Base-by-base conservation (phyloP, 1,284 basidiomycete species). In the Microbotryum intermedium region DNA sequence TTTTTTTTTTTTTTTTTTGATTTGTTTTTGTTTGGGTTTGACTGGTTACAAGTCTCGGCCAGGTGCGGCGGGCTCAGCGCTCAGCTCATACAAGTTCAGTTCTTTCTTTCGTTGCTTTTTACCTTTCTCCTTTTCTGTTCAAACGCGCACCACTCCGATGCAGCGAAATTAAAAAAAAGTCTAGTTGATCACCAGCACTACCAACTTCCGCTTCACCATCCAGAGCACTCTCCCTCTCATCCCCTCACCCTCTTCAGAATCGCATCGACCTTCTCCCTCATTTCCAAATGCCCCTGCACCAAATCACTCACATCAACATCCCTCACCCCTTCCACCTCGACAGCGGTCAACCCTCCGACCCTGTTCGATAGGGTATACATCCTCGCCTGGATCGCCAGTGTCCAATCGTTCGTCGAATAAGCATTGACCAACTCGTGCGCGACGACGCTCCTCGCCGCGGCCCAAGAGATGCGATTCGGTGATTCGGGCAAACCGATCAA, bases 361-460 rank as follows among this genome's bases (percentile, higher is more conserved):
- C 66, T 60, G 6, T 74, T 68, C 9, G 47, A 74, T 71, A 56
- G 77, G 75, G 50, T 77, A 72, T 78, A 78, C 29, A 82, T 71
- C 58, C 80, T 72, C 13, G 79, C 79, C 0, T 80, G 77, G 20
- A 78, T 75, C 0, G 77, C 78, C 28, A 81, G 74, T 1, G 81
- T 80, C 67, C 80, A 75, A 61, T 82, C 81, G 11, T 74, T 72
- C 26, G 71, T 72, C 21, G 73, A 75, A 43, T 70, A 75, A 7
- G 69, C 79, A 61, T 81, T 81, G 34, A 81, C 78, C 9, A 83
- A 62, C 66, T 16, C 76, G 50, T 68, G 64, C 0, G 64, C 72
- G 4, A 78, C 78, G 28, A 79, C 77, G 10, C 70, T 64, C 6
- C 80, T 70, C 20, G 74, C 76, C 23, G 72, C 71, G 2, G 69